These are phyloP conservation scores for Tricholomella constricta DNA, from an alignment of 768 basidiomycete genomes.

Conservation along the genomic window DNA sequence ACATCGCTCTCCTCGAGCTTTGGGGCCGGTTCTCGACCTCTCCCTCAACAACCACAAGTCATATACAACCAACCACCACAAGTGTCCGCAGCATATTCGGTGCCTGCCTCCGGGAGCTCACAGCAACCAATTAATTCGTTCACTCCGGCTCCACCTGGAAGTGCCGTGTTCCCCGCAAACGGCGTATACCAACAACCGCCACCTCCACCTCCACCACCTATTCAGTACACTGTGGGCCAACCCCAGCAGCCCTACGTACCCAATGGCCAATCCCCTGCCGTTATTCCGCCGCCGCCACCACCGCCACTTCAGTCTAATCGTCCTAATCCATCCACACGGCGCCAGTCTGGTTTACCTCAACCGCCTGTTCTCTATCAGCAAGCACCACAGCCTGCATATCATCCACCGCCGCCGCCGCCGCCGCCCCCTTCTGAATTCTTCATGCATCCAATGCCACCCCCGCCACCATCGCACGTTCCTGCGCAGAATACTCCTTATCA, in stretches of 20 bases:
- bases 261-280: conserved; percentile 13
- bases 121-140: conserved; percentile 28
- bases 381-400: conserved; percentile 25
- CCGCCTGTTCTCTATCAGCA: conserved; percentile 47
- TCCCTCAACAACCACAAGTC: conserved; percentile 48
- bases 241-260: conserved; percentile 20
- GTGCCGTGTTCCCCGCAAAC: conserved; percentile 25
- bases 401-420: conserved; percentile 41
- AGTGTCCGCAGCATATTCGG: conserved; percentile 29
- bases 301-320: conserved; percentile 36
- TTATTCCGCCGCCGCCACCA: conserved; percentile 31
- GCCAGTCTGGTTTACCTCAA: conserved; percentile 53
- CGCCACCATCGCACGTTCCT: conserved; percentile 12
- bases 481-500: conserved; percentile 28
- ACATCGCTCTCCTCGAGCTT: conserved; percentile 29
- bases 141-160: conserved; percentile 25
- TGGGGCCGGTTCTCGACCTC: conserved; percentile 41
- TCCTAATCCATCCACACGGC: conserved; percentile 29
- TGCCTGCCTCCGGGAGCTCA: conserved; percentile 27
- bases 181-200: conserved; percentile 34
- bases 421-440: conserved; percentile 29
- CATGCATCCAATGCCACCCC: conserved; percentile 32
- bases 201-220: conserved; percentile 35
- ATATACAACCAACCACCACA: conserved; percentile 36
- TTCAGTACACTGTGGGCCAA: conserved; percentile 22